Base-by-base conservation (phyloP, 495 filamentous ascomycete genomes). In the Aeminium ludgeri region DNA sequence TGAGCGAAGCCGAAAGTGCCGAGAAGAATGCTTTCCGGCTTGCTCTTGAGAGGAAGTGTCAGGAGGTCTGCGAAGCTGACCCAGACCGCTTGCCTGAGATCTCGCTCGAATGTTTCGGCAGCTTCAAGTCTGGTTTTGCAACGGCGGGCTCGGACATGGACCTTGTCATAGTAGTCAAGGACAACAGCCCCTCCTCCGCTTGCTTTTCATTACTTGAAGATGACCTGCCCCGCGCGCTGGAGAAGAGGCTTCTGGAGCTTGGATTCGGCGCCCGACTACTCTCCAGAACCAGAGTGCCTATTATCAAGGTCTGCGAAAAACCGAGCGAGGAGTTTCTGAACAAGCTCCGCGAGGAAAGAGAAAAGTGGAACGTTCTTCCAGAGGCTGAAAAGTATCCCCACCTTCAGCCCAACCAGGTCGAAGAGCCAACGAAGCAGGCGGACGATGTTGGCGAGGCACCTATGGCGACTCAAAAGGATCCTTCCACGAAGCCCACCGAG, bases 281-380 rank as follows among this genome's bases (percentile, higher is more conserved):
- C 6, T 74, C 77, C 16, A 67, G 65, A 28, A 85, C 84, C 6
- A 68, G 82, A 46, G 74, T 86, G 20, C 84, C 84, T 17, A 86
- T 89, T 41, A 74, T 91, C 52, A 83, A 84, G 48, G 60, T 91
- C 23, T 85, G 79, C 58, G 69, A 85, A 52, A 70, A 67, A 41
- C 80, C 80, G 4, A 63, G 64, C 0, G 49, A 57, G 4, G 56
- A 67, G 17, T 64, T 84, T 12, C 61, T 62, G 12, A 30, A 45
- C 3, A 62, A 60, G 12, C 61, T 84, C 2, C 41, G 64, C n/a
- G 63, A 68, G 27, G 73, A 72, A 38, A 65, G 76, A 23, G 46
- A 54, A 16, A 77, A 73, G 45, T 80, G 78, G 72, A 76, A 66
- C 30, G 43, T 36, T n/a, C 44, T 59, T 15, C 40, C 56, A 18